Evolutionary conservation across 768 basidiomycete species (phyloP).

Genomic region (Termitomyces sp.): DNA sequence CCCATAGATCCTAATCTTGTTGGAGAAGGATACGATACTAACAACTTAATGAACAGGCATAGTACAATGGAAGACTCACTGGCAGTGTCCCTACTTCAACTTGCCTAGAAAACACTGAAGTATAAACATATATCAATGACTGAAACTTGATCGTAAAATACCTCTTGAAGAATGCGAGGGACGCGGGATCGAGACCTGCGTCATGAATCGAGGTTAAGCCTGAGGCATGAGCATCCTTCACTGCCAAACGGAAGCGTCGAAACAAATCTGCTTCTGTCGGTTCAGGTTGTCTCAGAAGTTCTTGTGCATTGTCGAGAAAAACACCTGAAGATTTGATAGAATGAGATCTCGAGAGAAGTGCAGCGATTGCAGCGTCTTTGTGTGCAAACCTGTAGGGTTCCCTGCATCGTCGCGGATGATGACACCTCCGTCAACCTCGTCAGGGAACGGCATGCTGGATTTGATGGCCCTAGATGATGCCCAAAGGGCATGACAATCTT

Average conservation of each 20-base stretch:
- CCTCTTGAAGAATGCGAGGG: constrained; percentile 73
- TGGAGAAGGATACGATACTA: constrained; percentile 4
- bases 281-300: constrained; percentile 57
- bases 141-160: constrained; percentile 20
- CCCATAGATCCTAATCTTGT: constrained; percentile 69
- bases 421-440: constrained; percentile 71
- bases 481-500: constrained; percentile 90
- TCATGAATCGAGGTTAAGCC: constrained; percentile 88
- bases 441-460: constrained; percentile 57
- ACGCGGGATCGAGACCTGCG: constrained; percentile 64
- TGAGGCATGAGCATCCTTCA: constrained; percentile 58
- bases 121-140: background rate
- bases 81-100: constrained; percentile 57
- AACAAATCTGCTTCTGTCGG: constrained; percentile 60
- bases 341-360: background rate
- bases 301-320: constrained; percentile 84
- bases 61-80: constrained; percentile 27
- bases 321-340: constrained; percentile 40
- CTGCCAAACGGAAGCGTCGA: constrained; percentile 54
- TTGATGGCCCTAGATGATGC: constrained; percentile 61
- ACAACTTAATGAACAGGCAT: background rate
- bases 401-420: constrained; percentile 66
- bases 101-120: constrained; percentile 40
- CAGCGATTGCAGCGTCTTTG: background rate
- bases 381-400: constrained; percentile 58